Evolutionary conservation across 2,329 filamentous ascomycete genomes (phyloP), one percentile per base, ranked within the genome.

Genomic region (Fusarium temperatum): DNA sequence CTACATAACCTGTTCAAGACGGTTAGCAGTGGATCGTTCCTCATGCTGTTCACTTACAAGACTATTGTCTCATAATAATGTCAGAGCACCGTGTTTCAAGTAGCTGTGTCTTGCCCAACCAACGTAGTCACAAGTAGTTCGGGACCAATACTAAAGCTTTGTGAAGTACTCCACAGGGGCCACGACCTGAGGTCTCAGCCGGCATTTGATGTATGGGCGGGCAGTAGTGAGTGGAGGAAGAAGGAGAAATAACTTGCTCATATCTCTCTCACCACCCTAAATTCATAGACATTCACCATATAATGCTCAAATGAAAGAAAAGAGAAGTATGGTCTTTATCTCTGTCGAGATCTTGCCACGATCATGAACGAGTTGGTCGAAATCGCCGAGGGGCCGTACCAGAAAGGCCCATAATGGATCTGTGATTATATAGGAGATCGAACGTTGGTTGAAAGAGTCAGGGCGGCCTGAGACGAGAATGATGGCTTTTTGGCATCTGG

Each of bases 221-320:
- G 44, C 24, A 41, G 36, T 44, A 69, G 67, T 36, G 32, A 36
- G 35, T 64, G 69, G 69, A 72, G 70, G 36, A 57, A 44, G 44
- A 48, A 41, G 41, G 42, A 57, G 55, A 54, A 68, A 75, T 70
- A 75, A 75, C 72, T 75, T 75, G 72, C 72, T 75, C 72, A 75
- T 70, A 75, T 74, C 36, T 61, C 57, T 35, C 72, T 75, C 72
- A 75, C 36, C 18, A 58, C 42, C 26, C 15, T 24, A 28, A 44
- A 35, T 20, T 13, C 39, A 36, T 42, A 11, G 54, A 28, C 30
- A 54, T 55, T 30, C 11, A 17, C 22, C 32, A 24, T 24, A 50
- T 36, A 35, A 56, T 24, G 47, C 50, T 64, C 26, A 39, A 28
- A 47, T 36, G 28, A 35, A 24, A 44, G 18, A 54, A 30, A 14